Conservation (phyloP, 805 yeast genomes). For the Ogataea ganodermae region DNA sequence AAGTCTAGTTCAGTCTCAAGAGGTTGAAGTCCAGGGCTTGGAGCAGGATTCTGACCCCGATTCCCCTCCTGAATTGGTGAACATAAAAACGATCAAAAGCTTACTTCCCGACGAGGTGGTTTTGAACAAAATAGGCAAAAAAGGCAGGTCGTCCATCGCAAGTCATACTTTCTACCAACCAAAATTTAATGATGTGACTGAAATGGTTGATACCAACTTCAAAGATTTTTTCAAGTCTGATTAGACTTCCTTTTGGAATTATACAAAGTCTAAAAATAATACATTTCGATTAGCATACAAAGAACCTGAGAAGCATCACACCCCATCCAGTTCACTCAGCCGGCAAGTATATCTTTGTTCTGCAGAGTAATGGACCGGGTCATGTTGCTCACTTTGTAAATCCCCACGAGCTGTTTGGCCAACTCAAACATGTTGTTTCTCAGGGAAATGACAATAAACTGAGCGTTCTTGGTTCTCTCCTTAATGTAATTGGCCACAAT, state of each 20-base stretch:
- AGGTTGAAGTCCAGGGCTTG: not conserved
- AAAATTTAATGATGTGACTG: not conserved
- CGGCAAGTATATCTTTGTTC: conserved; percentile 50
- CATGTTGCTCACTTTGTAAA: conserved; percentile 90
- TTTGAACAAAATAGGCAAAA: not conserved
- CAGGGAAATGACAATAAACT: conserved; percentile 90
- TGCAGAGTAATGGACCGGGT: conserved; percentile 80
- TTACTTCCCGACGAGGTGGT: conserved; percentile 18
- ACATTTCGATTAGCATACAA: not conserved
- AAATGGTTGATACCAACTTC: not conserved
- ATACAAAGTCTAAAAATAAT: not conserved
- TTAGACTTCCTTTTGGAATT: not conserved
- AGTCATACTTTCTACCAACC: conserved; percentile 1
- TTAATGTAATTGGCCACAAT: conserved; percentile 97
- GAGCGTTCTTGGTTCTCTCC: conserved; percentile 94
- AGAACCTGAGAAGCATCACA: too few species aligned
- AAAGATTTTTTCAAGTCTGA: not conserved
- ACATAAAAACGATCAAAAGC: too few species aligned
- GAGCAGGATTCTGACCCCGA: too few species aligned
- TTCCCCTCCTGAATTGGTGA: too few species aligned
- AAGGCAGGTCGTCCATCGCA: not conserved
- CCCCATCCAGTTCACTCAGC: too few species aligned
- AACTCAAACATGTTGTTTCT: conserved; percentile 98
- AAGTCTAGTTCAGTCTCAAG: conserved; percentile 16
- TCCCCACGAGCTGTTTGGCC: conserved; percentile 92